Evolutionary conservation across 495 filamentous ascomycete species (phyloP).

Genomic region (Platismatia glauca): DNA sequence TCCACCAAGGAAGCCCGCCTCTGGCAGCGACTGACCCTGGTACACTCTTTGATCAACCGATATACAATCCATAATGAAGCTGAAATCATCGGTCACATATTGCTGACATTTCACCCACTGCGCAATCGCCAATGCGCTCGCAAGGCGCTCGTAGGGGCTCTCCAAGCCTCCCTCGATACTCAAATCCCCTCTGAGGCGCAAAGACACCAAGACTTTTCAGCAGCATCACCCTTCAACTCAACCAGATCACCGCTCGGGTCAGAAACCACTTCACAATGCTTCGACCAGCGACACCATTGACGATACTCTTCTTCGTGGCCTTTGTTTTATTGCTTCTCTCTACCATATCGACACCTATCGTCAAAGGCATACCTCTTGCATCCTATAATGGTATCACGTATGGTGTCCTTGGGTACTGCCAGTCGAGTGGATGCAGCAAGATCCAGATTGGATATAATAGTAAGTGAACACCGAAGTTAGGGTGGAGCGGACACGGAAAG

Average conservation of each 20-base stretch:
- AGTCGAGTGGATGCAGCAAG: conserved; percentile 51
- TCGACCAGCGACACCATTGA: conserved; percentile 87
- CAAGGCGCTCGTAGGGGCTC: conserved; percentile 10
- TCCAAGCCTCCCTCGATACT: not conserved
- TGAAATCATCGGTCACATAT: not conserved
- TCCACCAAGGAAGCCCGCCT: conserved; percentile 7
- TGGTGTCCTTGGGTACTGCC: conserved; percentile 90
- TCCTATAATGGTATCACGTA: conserved; percentile 68
- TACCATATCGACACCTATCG: conserved; percentile 87
- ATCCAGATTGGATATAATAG: conserved; percentile 80
- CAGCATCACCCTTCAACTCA: conserved; percentile 2
- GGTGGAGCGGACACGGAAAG: not conserved
- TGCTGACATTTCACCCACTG: not conserved
- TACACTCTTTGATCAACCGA: not conserved
- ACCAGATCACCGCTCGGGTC: not conserved
- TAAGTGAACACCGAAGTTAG: conserved; percentile 37
- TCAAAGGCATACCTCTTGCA: conserved; percentile 74
- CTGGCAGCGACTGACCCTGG: not conserved
- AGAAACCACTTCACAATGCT: conserved; percentile 42
- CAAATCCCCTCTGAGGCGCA: conserved; percentile 10
- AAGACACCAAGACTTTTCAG: not conserved
- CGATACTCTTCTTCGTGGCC: conserved; percentile 73
- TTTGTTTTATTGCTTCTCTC: conserved; percentile 79
- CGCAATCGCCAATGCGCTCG: conserved; percentile 11
- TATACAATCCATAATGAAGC: not conserved